phyloP scores from a whole-genome alignment of 768 basidiomycete species.

The Gelatoporia subvermispora region DNA sequence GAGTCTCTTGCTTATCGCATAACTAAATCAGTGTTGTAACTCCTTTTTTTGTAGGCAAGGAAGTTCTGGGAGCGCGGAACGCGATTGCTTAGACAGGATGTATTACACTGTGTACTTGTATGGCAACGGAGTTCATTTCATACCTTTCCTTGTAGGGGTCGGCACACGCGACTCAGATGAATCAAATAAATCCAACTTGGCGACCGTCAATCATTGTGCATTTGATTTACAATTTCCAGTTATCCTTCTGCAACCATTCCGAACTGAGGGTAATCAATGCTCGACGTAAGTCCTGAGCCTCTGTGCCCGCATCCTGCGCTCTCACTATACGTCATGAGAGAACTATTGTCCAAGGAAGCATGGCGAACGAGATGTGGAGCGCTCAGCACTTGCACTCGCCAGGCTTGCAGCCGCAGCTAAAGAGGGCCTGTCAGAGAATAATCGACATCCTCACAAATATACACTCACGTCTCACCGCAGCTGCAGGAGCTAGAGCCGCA shows the following conservation, averaged over 20 bases:
- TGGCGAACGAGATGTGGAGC: background rate
- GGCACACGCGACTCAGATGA: no score
- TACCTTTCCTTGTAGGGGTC: no score
- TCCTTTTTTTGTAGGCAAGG: no score
- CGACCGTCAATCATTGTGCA: background rate
- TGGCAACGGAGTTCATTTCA: no score
- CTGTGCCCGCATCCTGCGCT: background rate
- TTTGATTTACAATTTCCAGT: background rate
- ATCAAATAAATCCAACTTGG: background rate
- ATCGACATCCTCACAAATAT: background rate
- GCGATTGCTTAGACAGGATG: no score
- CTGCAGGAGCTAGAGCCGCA: conserved; percentile 47
- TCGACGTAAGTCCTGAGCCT: background rate
- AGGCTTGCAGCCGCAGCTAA: conserved; percentile 56
- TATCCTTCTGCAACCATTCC: no score
- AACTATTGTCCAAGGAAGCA: background rate
- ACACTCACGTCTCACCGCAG: conserved; percentile 45
- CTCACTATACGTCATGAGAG: background rate
- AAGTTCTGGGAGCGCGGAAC: no score
- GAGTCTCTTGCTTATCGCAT: conserved; percentile 12
- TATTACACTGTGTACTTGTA: no score
- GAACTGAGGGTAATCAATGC: no score
- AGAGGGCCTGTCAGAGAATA: background rate
- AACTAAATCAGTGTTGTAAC: no score
- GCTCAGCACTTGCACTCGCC: conserved; percentile 63